Percentiles rank a stretch among this genome's conserved stretches.
Conservation (phyloP, 495 filamentous ascomycete genomes). For the Neurospora intermedia region DNA sequence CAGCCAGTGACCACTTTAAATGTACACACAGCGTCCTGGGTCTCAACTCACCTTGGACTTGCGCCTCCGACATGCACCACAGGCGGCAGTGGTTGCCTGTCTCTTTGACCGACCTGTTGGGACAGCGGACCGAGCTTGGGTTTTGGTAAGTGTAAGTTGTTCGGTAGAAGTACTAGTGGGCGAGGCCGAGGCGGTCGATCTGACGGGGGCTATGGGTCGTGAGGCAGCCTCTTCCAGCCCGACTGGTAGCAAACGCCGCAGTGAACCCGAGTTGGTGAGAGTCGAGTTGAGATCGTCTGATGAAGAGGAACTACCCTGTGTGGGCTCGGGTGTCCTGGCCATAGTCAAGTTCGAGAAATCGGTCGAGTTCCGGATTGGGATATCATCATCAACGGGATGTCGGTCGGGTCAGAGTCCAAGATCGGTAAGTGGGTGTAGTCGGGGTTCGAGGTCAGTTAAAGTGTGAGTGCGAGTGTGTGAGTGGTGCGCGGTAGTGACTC, state of each 20-base stretch:
- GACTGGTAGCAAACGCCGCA: not conserved
- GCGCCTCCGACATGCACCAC: conserved; percentile 42
- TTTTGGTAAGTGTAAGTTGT: not conserved
- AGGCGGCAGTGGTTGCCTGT: conserved; percentile 41
- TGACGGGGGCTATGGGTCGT: not conserved
- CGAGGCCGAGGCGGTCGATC: not conserved
- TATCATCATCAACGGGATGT: not conserved
- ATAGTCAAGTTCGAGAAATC: not conserved
- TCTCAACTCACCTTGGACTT: conserved; percentile 40
- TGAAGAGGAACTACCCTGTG: not conserved
- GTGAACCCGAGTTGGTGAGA: not conserved
- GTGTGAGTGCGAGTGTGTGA: not conserved
- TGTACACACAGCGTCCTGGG: not conserved
- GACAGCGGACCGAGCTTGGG: not conserved
- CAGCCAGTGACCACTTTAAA: not conserved
- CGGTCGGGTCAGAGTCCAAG: not conserved
- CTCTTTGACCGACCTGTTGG: conserved; percentile 14
- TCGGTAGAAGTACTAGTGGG: not conserved
- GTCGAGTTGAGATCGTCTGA: not conserved
- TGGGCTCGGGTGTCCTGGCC: not conserved
- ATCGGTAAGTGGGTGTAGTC: not conserved
- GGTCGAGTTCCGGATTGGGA: not conserved
- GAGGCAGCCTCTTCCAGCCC: not conserved
- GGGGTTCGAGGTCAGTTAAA: not conserved
- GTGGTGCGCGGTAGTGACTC: not conserved